phyloP scores from a whole-genome alignment of 306 rosid species.

The Rosa multiflora region DNA sequence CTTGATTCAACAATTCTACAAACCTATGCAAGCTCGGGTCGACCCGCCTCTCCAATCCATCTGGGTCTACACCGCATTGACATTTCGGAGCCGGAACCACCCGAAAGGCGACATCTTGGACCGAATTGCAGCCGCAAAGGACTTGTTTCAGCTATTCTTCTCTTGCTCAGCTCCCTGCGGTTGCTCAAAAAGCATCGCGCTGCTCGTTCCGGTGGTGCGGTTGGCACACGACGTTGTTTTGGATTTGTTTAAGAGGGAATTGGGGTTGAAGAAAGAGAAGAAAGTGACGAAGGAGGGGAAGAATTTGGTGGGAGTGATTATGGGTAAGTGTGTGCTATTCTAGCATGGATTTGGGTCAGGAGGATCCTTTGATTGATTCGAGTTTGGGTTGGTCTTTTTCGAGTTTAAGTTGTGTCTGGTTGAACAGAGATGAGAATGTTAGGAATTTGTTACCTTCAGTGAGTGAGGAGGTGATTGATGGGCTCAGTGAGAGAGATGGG shows the following conservation, averaged over 20 bases:
- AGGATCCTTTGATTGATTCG: too few relatives aligned
- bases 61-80: constrained; percentile 63
- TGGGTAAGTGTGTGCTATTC: constrained; percentile 59
- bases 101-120: constrained; percentile 55
- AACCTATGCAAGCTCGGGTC: constrained; percentile 52
- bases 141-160: constrained; percentile 52
- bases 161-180: constrained; percentile 48
- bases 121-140: constrained; percentile 41
- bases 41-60: constrained; percentile 68
- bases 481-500: too few relatives aligned
- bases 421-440: too few relatives aligned
- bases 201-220: constrained; percentile 60
- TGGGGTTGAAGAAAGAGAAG: too few relatives aligned
- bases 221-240: constrained; percentile 34
- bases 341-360: constrained; percentile 31
- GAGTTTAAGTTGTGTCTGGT: too few relatives aligned
- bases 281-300: constrained; percentile 58
- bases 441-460: too few relatives aligned
- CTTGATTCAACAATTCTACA: constrained; percentile 39
- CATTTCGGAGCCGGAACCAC: constrained; percentile 32
- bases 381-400: too few relatives aligned
- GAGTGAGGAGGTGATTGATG: too few relatives aligned
- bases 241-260: constrained; percentile 46
- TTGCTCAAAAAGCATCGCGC: constrained; percentile 52
- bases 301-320: constrained; percentile 48